Percentiles rank a stretch among this genome's conserved stretches.
phyloP scores from a whole-genome alignment of 805 yeast species.

The Wickerhamomyces rabaulensis region DNA sequence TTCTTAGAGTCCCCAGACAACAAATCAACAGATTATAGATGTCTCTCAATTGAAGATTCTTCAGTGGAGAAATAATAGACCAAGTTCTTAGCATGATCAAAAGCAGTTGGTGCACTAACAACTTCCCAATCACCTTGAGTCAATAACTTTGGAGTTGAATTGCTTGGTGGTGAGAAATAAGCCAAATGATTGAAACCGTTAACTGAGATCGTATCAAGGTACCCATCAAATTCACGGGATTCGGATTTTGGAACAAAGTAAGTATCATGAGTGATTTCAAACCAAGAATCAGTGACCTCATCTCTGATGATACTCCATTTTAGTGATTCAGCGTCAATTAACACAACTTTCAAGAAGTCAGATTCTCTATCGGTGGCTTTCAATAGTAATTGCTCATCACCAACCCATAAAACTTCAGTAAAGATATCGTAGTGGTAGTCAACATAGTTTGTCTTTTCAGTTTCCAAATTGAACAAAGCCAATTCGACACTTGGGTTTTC shows the following conservation, averaged over 20 bases:
- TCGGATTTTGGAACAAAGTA: conserved; percentile 49
- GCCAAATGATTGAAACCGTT: conserved; percentile 74
- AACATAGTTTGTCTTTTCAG: conserved; percentile 31
- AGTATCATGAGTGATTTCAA: conserved; percentile 67
- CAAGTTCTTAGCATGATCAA: conserved; percentile 46
- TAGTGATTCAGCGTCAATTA: conserved; percentile 40
- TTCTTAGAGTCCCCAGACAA: conserved; percentile 30
- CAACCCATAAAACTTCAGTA: conserved; percentile 72
- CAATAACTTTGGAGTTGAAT: conserved; percentile 50
- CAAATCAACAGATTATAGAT: conserved; percentile 65
- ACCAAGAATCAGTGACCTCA: conserved; percentile 57
- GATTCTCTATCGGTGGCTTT: conserved; percentile 62
- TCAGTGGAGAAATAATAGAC: conserved; percentile 66
- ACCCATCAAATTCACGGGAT: conserved; percentile 52
- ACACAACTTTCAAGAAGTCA: conserved; percentile 53
- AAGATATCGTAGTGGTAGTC: conserved; percentile 41
- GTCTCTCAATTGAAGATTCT: conserved; percentile 78
- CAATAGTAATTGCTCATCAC: conserved; percentile 44
- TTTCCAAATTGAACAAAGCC: conserved; percentile 36
- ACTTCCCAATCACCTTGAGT: conserved; percentile 90
- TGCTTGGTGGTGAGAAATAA: conserved; percentile 67
- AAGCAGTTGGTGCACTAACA: conserved; percentile 61
- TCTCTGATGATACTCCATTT: conserved; percentile 40
- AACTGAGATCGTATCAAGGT: conserved; percentile 70
- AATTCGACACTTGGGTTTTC: conserved; percentile 65